These are phyloP conservation scores for Auricularia cornea DNA, from an alignment of 768 basidiomycete genomes.

Conservation along the genomic window DNA sequence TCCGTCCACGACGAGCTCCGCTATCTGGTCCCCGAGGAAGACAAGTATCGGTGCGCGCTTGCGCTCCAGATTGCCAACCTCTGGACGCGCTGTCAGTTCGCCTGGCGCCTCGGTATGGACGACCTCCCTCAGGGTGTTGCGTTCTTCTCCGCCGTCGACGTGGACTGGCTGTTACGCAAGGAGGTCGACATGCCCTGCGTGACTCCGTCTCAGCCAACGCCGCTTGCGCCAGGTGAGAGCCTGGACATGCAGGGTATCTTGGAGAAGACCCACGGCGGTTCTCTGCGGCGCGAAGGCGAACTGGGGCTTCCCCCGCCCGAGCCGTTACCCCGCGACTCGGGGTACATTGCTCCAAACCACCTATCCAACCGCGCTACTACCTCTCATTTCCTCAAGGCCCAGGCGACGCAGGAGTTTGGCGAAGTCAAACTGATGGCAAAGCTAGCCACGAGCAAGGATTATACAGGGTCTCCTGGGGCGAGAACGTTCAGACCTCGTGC, in stretches of 20 bases:
- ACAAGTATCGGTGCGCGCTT: constrained; percentile 82
- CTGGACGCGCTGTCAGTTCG: constrained; percentile 90
- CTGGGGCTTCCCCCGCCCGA: constrained; percentile 36
- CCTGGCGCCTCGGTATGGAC: constrained; percentile 89
- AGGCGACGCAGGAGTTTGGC: constrained; percentile 61
- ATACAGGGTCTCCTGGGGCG: background rate
- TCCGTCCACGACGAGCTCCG: constrained; percentile 97
- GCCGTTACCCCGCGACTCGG: constrained; percentile 14
- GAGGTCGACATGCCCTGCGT: constrained; percentile 95
- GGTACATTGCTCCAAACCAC: constrained; percentile 51
- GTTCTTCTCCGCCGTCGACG: constrained; percentile 94
- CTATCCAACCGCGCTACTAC: constrained; percentile 54
- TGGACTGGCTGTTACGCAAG: constrained; percentile 85
- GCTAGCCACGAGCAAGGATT: background rate
- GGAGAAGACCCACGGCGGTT: constrained; percentile 59
- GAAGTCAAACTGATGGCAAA: constrained; percentile 65
- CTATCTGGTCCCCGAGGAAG: constrained; percentile 83
- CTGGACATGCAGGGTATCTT: constrained; percentile 63
- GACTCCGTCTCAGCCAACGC: constrained; percentile 80
- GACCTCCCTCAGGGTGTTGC: constrained; percentile 92
- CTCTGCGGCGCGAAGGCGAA: constrained; percentile 50
- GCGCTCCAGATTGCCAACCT: constrained; percentile 93
- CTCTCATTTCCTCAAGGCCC: constrained; percentile 65
- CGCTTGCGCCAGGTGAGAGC: constrained; percentile 84
- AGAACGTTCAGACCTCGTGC: too few species aligned